These are phyloP conservation scores for Arthrobotrys musiformis DNA, from an alignment of 2,329 filamentous ascomycete species.

Conservation along the genomic window DNA sequence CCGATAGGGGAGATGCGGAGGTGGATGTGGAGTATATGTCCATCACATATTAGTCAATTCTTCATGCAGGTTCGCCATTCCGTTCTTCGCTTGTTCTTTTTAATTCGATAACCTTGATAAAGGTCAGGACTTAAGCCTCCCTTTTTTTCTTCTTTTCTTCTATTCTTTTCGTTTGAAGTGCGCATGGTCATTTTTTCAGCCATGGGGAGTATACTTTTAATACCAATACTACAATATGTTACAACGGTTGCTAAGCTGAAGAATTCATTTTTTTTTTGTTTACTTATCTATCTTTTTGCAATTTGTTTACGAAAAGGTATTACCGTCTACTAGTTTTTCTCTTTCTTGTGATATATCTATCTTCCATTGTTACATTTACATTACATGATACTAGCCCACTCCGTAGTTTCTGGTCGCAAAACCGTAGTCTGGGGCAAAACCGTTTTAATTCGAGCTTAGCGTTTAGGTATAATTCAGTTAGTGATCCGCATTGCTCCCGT, in stretches of 20 bases:
- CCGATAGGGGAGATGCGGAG: background rate
- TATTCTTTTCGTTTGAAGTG: too few species aligned
- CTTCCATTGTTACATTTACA: background rate
- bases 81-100: background rate
- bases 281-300: constrained; percentile 14
- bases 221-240: constrained; percentile 9
- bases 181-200: background rate
- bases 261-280: background rate
- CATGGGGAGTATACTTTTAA: constrained; percentile 20
- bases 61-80: constrained; percentile 13
- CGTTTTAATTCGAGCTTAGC: background rate
- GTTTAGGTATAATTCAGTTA: too few species aligned
- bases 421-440: background rate
- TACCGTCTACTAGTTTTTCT: background rate
- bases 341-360: background rate
- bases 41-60: background rate
- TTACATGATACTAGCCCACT: too few species aligned
- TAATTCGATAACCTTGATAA: constrained; percentile 10
- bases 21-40: too few species aligned
- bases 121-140: background rate
- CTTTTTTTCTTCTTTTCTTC: background rate
- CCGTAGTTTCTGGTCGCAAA: too few species aligned
- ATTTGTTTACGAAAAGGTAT: background rate
- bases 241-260: constrained; percentile 33
- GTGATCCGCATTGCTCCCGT: background rate